Conservation (phyloP, 2,329 filamentous ascomycete species). For the Penicillium brevicompactum region DNA sequence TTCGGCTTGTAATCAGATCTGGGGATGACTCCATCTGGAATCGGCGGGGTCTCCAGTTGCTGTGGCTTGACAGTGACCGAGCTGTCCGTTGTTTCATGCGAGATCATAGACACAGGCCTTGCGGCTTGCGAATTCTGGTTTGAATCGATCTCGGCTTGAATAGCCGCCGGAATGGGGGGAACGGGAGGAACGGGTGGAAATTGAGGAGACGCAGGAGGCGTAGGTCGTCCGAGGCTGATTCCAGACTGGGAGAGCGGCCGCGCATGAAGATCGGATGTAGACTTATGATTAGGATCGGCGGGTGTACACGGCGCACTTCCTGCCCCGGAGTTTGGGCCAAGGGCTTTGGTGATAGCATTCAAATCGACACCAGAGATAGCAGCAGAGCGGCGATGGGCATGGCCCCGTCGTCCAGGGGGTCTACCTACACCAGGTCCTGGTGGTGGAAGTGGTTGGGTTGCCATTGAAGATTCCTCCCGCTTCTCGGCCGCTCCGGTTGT, state of each 20-base stretch:
- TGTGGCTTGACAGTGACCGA: conserved; percentile 66
- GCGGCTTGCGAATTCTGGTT: conserved; percentile 59
- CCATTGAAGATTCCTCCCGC: conserved; percentile 24
- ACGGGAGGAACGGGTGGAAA: conserved; percentile 19
- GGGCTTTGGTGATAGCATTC: conserved; percentile 53
- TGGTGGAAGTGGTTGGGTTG: conserved; percentile 32
- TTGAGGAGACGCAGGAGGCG: conserved; percentile 38
- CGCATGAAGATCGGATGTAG: conserved; percentile 30
- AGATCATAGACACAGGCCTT: conserved; percentile 79
- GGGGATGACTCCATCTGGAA: conserved; percentile 44
- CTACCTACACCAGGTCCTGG: conserved; percentile 42
- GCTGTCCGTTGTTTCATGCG: conserved; percentile 80
- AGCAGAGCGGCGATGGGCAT: conserved; percentile 77
- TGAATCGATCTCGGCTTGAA: conserved; percentile 15
- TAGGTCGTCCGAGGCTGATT: conserved; percentile 29
- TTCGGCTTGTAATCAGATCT: conserved; percentile 30
- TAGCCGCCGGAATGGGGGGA: conserved; percentile 18
- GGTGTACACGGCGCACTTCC: conserved; percentile 62
- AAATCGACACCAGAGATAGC: conserved; percentile 85
- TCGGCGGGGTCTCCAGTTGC: conserved; percentile 55
- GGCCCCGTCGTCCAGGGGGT: conserved; percentile 64
- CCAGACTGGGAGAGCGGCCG: conserved; percentile 39
- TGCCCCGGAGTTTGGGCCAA: conserved; percentile 46
- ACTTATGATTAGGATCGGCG: conserved; percentile 40
- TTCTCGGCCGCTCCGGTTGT: conserved; percentile 60